Conservation (phyloP, 179 eudicot genomes). For the Spinacia oleracea region DNA sequence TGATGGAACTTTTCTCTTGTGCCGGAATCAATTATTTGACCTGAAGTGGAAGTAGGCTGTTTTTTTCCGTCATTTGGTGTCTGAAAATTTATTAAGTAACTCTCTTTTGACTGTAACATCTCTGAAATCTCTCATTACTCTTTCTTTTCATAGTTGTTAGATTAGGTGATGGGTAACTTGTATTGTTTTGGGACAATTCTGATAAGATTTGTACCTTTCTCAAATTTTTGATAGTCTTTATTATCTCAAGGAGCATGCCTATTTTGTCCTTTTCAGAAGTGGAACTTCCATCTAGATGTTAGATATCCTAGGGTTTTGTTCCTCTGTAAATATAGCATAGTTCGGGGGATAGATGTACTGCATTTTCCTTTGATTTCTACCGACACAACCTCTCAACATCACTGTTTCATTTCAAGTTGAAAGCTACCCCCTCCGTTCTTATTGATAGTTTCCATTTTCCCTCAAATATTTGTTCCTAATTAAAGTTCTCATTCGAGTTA, state of each 20-base stretch:
- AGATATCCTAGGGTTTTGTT: not conserved
- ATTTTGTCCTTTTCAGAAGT: not conserved
- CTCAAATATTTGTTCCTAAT: too few relatives aligned
- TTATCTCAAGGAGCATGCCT: not conserved
- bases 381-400: not conserved
- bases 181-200: too few relatives aligned
- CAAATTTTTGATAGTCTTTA: not conserved
- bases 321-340: not conserved
- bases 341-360: not conserved
- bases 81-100: too few relatives aligned
- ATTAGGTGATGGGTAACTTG: not conserved
- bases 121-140: not conserved
- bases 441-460: too few relatives aligned
- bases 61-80: not conserved
- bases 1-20: not conserved
- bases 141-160: not conserved
- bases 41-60: not conserved
- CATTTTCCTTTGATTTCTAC: not conserved
- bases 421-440: too few relatives aligned
- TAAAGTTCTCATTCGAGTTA: too few relatives aligned
- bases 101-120: too few relatives aligned
- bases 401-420: too few relatives aligned
- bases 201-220: not conserved
- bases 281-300: not conserved
- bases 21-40: not conserved